Percentiles rank a stretch among this genome's conserved stretches.
Conservation (phyloP, 2,329 filamentous ascomycete species). For the Coleophoma eucalyptorum region DNA sequence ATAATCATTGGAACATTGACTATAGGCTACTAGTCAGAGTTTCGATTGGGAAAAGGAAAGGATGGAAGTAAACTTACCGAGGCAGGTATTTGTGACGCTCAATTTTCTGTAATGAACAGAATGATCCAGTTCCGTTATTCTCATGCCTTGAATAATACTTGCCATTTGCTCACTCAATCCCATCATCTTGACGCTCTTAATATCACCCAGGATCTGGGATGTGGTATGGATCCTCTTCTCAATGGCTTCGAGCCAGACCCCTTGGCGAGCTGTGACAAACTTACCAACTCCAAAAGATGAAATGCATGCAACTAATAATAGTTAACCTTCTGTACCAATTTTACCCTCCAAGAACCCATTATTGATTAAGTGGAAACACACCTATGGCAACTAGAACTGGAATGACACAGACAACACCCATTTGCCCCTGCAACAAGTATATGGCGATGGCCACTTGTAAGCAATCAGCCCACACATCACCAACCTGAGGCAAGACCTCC, state of each 20-base stretch:
- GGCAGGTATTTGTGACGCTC: background rate
- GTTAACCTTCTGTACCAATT: too few relatives aligned
- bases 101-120: background rate
- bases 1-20: slow-evolving; percentile 1
- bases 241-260: slow-evolving; percentile 5
- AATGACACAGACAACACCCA: background rate
- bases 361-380: background rate
- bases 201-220: slow-evolving; percentile 12
- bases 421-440: slow-evolving; percentile 2
- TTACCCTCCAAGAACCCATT: too few relatives aligned
- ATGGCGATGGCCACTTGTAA: slow-evolving; percentile 4
- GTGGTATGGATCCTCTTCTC: slow-evolving; percentile 6
- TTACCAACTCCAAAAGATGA: background rate
- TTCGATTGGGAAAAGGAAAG: too few relatives aligned
- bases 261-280: slow-evolving; percentile 1
- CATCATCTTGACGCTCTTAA: slow-evolving; percentile 21
- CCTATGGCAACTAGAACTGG: slow-evolving; percentile 1
- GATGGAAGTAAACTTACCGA: background rate
- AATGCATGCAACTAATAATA: background rate
- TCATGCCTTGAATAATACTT: slow-evolving; percentile 20
- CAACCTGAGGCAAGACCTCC: slow-evolving; percentile 8
- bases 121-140: background rate
- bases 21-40: background rate
- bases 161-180: slow-evolving; percentile 27
- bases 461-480: slow-evolving; percentile 12